Base-by-base conservation (phyloP, 1,284 basidiomycete genomes). In the Entoloma clypeatum region DNA sequence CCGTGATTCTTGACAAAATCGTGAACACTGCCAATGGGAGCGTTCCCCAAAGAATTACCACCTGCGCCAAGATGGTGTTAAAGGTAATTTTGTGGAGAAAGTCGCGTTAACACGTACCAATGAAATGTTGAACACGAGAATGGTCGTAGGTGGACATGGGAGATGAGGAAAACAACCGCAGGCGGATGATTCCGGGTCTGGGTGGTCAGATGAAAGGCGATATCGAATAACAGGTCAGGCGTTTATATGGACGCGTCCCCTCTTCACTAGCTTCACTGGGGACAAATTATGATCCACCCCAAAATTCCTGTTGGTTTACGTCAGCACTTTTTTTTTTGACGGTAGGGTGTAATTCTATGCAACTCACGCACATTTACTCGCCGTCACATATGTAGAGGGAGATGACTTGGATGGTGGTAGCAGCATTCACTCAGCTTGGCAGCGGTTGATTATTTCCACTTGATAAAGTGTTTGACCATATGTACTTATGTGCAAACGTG, bases 1-100 rank as follows among this genome's bases (percentile, higher is more conserved):
- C 92, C 93, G 62, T 94, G 75, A 39, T 73, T 71, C 62, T 89
- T 86, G 43, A 99, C 93, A 67, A 96, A 99, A 69, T 98, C 93
- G 49, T 83, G 74, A 33, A 99, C 86, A 44, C 77, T 77, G 44
- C 90, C 79, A 21, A 84, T 69, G 11, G 86, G 72, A 23, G 94
- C 94, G 47, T 77, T 81, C 43, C 94, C 90, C 52, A 98, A 64
- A 26, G 89, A 81, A 70, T 97, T 96, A 43, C 91, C 93, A 60
- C 96, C 96, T 97, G 56, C 30, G 47, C 13, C 2, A 9, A 36
- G 25, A 23, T 36, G n/a, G 54, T 44, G 26, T 54, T 24, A 58
- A 47, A 29, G 28, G 32, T 22, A 36, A 19, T 28, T 21, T 26
- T 24, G 21, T 41, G 22, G 25, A 30, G 28, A 26, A 42, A 35